phyloP scores from a whole-genome alignment of 345 rosid genomes.

The Dovyalis caffra region DNA sequence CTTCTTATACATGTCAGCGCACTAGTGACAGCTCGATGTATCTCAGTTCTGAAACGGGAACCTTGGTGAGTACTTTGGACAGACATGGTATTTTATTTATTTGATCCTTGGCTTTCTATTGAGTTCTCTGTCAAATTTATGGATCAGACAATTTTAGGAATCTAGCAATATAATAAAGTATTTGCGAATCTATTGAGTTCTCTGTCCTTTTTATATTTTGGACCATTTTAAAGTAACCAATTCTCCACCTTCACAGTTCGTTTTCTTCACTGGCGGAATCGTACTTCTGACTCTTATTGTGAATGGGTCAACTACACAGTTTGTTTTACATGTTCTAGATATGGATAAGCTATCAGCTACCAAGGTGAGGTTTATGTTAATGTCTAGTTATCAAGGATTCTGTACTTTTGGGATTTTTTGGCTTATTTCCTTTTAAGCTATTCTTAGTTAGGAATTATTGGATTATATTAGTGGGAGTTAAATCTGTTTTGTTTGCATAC shows the following conservation, averaged over 20 bases:
- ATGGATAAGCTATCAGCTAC: conserved; percentile 74
- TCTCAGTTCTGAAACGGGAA: conserved; percentile 68
- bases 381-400: background rate
- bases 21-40: conserved; percentile 47
- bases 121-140: background rate
- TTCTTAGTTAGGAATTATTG: background rate
- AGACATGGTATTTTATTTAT: conserved; percentile 8
- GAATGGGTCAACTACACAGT: conserved; percentile 93
- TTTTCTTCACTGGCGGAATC: conserved; percentile 95
- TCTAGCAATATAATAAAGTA: background rate
- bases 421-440: background rate
- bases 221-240: background rate
- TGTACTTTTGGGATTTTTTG: background rate
- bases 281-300: conserved; percentile 84
- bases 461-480: background rate
- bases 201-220: background rate
- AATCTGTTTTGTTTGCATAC: background rate
- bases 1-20: conserved; percentile 44
- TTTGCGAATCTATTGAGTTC: background rate
- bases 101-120: background rate
- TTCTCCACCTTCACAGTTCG: conserved; percentile 50
- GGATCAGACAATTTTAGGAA: background rate
- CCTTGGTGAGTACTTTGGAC: conserved; percentile 54
- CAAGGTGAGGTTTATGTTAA: conserved; percentile 51
- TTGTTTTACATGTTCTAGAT: conserved; percentile 62